These are phyloP conservation scores for Mycena vitilis DNA, from an alignment of 768 basidiomycete species.

Conservation along the genomic window DNA sequence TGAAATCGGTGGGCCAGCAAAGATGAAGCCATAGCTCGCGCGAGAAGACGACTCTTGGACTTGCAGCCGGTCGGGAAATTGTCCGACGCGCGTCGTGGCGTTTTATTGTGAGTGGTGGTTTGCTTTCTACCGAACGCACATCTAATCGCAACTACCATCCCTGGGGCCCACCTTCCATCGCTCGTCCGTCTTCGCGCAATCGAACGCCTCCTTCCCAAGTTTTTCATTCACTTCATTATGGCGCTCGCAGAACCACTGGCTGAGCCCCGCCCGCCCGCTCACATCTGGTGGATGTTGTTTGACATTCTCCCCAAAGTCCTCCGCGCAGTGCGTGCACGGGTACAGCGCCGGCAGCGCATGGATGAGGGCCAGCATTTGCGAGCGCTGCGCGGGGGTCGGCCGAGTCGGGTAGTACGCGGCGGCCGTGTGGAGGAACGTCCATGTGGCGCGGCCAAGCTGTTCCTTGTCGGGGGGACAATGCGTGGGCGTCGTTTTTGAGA, in stretches of 20 bases:
- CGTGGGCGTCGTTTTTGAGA: conserved; percentile 55
- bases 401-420: conserved; percentile 95
- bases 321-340: conserved; percentile 89
- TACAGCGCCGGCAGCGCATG: conserved; percentile 85
- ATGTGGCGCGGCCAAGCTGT: conserved; percentile 90
- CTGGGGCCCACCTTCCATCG: conserved; percentile 92
- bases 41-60: no score
- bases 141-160: conserved; percentile 90
- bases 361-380: conserved; percentile 86
- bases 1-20: no score
- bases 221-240: conserved; percentile 94
- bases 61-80: no score
- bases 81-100: background rate
- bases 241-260: conserved; percentile 89
- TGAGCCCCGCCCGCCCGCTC: conserved; percentile 72
- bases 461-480: conserved; percentile 94
- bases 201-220: conserved; percentile 86
- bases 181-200: conserved; percentile 85
- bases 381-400: conserved; percentile 79
- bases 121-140: background rate
- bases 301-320: conserved; percentile 82
- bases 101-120: conserved; percentile 20
- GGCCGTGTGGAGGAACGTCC: conserved; percentile 96
- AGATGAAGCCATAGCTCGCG: no score
- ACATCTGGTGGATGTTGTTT: conserved; percentile 80